These are phyloP conservation scores for Stellera chamaejasme DNA, from an alignment of 345 rosid genomes.

Conservation along the genomic window DNA sequence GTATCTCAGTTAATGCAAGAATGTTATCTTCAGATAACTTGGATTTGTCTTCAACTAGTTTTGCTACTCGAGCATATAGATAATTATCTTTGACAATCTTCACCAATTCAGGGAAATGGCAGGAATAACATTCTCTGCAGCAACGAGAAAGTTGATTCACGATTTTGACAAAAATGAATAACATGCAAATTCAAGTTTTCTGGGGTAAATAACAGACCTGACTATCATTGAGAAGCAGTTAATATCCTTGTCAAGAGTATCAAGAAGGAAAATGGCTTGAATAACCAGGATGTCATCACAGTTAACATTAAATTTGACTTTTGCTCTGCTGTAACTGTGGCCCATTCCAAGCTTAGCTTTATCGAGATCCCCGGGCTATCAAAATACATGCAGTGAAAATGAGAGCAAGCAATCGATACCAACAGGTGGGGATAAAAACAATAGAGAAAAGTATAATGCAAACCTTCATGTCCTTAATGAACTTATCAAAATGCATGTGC, in stretches of 20 bases:
- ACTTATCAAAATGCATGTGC: slow-evolving; percentile 67
- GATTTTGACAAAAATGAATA: not conserved
- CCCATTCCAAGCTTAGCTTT: slow-evolving; percentile 93
- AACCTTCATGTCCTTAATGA: slow-evolving; percentile 91
- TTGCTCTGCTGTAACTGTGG: slow-evolving; percentile 94
- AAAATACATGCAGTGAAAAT: not conserved
- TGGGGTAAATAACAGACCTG: slow-evolving; percentile 43
- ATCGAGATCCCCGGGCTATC: slow-evolving; percentile 85
- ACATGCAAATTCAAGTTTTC: not conserved
- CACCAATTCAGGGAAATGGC: slow-evolving; percentile 95
- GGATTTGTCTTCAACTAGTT: slow-evolving; percentile 53
- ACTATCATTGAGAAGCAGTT: slow-evolving; percentile 88
- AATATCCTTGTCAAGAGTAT: slow-evolving; percentile 83
- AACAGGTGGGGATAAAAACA: not conserved
- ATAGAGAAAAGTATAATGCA: slow-evolving; percentile 6
- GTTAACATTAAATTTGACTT: slow-evolving; percentile 94
- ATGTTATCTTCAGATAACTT: slow-evolving; percentile 49
- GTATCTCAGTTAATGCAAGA: slow-evolving; percentile 42
- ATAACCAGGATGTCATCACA: slow-evolving; percentile 91
- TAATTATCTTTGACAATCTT: slow-evolving; percentile 95
- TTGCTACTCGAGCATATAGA: slow-evolving; percentile 54
- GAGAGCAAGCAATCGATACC: too few relatives aligned
- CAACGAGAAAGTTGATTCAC: slow-evolving; percentile 10
- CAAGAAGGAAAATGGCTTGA: slow-evolving; percentile 85
- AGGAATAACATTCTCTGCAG: slow-evolving; percentile 93